phyloP scores from a whole-genome alignment of 2,329 filamentous ascomycete species.

The Neonectria punicea region DNA sequence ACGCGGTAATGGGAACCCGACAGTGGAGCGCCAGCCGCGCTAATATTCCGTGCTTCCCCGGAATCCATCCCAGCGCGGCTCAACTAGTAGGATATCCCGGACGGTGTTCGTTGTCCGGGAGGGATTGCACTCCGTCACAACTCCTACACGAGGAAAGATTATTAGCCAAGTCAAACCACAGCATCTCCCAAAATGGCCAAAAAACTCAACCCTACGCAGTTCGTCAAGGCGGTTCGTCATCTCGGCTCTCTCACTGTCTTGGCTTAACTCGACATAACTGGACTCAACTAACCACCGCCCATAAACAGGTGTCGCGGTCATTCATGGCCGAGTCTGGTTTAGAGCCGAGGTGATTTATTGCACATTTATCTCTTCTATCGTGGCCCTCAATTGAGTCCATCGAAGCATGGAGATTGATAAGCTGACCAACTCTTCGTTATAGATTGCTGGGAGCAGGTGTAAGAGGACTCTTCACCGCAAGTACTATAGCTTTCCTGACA shows the following conservation, averaged over 20 bases:
- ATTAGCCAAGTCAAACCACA: not conserved
- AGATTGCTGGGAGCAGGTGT: slow-evolving; percentile 47
- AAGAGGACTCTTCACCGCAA: not conserved
- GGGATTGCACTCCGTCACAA: not conserved
- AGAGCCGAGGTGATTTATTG: slow-evolving; percentile 76
- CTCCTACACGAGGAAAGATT: not conserved
- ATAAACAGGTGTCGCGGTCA: slow-evolving; percentile 79
- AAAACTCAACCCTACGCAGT: slow-evolving; percentile 47
- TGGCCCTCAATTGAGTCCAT: not conserved
- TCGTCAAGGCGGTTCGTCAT: slow-evolving; percentile 49
- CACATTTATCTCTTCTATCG: not conserved
- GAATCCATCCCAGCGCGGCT: slow-evolving; percentile 5
- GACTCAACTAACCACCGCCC: not conserved
- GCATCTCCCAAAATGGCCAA: slow-evolving; percentile 44
- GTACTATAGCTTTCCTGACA: rapidly evolving
- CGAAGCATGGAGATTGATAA: not conserved
- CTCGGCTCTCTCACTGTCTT: rapidly evolving
- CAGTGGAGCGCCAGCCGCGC: slow-evolving; percentile 14
- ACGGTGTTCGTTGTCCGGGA: not conserved
- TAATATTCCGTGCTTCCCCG: slow-evolving; percentile 24
- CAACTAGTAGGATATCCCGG: not conserved
- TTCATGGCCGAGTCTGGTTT: slow-evolving; percentile 88
- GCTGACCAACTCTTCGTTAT: not conserved
- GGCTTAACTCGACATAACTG: rapidly evolving
- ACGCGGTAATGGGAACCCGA: slow-evolving; percentile 4